Evolutionary conservation across 1,284 basidiomycete genomes (phyloP).

Genomic region (Bondarzewia mesenterica): DNA sequence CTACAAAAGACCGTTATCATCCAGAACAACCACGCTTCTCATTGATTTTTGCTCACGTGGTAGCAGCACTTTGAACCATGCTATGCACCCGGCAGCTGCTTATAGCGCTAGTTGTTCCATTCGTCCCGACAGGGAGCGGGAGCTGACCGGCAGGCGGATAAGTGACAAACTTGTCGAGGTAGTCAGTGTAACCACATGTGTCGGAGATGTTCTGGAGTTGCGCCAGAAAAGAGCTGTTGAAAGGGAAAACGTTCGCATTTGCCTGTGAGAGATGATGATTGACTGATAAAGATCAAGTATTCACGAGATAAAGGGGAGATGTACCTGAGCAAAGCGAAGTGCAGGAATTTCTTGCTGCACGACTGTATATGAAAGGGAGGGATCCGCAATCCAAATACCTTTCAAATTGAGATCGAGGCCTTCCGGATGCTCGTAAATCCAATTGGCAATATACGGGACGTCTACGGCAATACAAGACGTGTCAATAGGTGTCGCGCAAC

Average conservation of each 20-base stretch:
- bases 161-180: conserved; percentile 29
- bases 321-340: conserved; percentile 26
- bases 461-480: conserved; percentile 13
- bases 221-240: conserved; percentile 25
- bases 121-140: conserved; percentile 33
- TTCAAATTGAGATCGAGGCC: conserved; percentile 25
- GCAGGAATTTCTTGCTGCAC: conserved; percentile 33
- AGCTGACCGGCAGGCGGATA: conserved; percentile 38
- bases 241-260: conserved; percentile 43
- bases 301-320: no score
- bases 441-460: conserved; percentile 33
- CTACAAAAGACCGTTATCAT: conserved; percentile 15
- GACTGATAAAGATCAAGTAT: neutral
- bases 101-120: conserved; percentile 23
- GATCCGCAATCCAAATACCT: conserved; percentile 33
- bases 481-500: neutral
- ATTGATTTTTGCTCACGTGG: conserved; percentile 30
- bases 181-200: conserved; percentile 32
- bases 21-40: neutral
- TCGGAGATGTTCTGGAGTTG: conserved; percentile 27
- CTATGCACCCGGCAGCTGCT: conserved; percentile 37
- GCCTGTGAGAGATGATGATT: conserved; percentile 25
- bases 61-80: conserved; percentile 22
- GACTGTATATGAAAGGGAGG: conserved; percentile 25
- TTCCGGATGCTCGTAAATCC: conserved; percentile 29